Conservation (phyloP, 148 eudicot species). For the Drosera capensis region DNA sequence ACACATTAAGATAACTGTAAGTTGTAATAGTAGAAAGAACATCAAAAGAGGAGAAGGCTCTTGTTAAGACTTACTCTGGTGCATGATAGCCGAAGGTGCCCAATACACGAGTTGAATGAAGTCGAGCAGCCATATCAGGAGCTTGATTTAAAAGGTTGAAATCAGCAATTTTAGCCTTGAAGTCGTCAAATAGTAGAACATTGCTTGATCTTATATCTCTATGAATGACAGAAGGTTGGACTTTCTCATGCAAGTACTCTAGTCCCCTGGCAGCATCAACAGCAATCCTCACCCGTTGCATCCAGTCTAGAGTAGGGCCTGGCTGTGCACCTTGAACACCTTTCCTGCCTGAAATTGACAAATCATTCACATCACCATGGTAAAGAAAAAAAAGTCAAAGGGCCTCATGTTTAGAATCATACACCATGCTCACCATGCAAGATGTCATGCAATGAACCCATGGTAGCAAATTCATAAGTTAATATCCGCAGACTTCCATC, state of each 20-base stretch:
- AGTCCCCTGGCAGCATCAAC: conserved; percentile 57
- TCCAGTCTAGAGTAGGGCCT: conserved; percentile 59
- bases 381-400: neutral
- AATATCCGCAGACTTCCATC: conserved; percentile 47
- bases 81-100: conserved; percentile 70
- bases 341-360: conserved; percentile 32
- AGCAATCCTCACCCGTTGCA: conserved; percentile 49
- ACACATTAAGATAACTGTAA: neutral
- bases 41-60: neutral
- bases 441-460: conserved; percentile 60
- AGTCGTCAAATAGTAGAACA: conserved; percentile 46
- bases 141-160: conserved; percentile 58
- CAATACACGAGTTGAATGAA: conserved; percentile 54
- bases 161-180: conserved; percentile 52
- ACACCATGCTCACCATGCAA: conserved; percentile 31
- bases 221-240: conserved; percentile 46
- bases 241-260: conserved; percentile 51
- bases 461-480: conserved; percentile 56
- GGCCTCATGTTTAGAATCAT: neutral
- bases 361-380: neutral
- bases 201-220: conserved; percentile 56
- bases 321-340: conserved; percentile 74
- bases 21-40: neutral
- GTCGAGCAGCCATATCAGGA: conserved; percentile 73
- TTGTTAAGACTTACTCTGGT: conserved; percentile 32